Percentiles rank a stretch among this genome's conserved stretches.
Evolutionary conservation across 176 grass and related monocot species (phyloP).

Genomic region (Tuctoria greenei): DNA sequence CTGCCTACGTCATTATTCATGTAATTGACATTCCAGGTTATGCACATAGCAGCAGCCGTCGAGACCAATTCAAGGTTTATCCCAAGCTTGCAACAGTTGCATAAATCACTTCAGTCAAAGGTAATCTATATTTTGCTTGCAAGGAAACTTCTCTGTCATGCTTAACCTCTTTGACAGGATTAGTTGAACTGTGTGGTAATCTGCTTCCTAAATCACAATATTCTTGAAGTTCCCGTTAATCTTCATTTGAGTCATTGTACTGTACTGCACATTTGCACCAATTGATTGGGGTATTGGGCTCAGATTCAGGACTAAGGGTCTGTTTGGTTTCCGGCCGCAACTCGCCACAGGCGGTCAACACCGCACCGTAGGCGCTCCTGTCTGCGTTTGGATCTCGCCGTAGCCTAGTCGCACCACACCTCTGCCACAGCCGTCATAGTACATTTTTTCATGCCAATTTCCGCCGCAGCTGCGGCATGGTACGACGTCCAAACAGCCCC

Average conservation of each 20-base stretch:
- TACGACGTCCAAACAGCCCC: too few species aligned
- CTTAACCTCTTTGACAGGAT: not conserved
- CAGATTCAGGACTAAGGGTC: not conserved
- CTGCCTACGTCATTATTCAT: conserved; percentile 28
- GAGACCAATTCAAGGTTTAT: conserved; percentile 89
- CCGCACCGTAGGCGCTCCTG: too few species aligned
- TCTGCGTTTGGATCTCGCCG: too few species aligned
- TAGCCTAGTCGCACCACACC: too few species aligned
- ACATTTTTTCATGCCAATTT: too few species aligned
- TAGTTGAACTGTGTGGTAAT: conserved; percentile 10
- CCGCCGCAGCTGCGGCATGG: too few species aligned
- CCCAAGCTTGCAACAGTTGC: conserved; percentile 80
- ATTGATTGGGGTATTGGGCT: not conserved
- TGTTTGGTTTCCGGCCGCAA: too few species aligned
- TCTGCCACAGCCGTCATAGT: too few species aligned
- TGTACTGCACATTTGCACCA: not conserved
- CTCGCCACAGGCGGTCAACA: too few species aligned
- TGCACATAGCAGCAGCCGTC: conserved; percentile 92
- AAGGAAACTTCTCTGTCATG: not conserved
- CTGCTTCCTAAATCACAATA: not conserved
- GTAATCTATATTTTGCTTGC: conserved; percentile 38
- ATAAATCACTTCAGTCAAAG: conserved; percentile 82
- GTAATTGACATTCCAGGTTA: conserved; percentile 66
- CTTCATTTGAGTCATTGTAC: not conserved
- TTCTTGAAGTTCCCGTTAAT: not conserved